phyloP scores from a whole-genome alignment of 176 grass and related monocot species.

The Eleusine coracana region DNA sequence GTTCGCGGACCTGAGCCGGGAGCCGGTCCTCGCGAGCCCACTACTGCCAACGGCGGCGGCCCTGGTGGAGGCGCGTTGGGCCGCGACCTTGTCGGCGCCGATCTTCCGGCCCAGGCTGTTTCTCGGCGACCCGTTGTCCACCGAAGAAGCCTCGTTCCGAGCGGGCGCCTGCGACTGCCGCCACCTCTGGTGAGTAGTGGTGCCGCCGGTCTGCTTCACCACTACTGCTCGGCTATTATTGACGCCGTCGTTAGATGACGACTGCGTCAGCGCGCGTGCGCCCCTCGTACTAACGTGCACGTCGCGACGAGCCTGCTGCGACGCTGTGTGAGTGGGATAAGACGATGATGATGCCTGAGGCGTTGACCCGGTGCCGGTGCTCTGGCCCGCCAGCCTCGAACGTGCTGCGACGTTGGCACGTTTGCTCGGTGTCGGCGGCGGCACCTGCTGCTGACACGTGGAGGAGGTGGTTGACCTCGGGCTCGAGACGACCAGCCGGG shows the following conservation, averaged over 20 bases:
- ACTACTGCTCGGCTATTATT: background rate
- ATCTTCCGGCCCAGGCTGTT: background rate
- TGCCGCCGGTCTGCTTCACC: too few relatives aligned
- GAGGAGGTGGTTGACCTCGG: constrained; percentile 10
- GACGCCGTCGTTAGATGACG: background rate
- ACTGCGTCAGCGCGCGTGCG: background rate
- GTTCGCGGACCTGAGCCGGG: background rate
- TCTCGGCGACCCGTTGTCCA: background rate
- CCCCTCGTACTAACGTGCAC: background rate
- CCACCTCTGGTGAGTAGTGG: background rate
- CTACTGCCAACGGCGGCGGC: background rate
- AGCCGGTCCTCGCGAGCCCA: background rate
- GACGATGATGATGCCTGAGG: background rate
- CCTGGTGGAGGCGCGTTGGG: background rate
- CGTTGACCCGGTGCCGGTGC: constrained; percentile 14
- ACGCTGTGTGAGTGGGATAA: background rate
- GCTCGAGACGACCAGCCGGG: background rate
- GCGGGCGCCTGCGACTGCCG: background rate
- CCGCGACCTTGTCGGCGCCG: background rate
- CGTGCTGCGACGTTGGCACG: constrained; percentile 30
- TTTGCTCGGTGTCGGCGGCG: background rate
- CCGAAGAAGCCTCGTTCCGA: background rate
- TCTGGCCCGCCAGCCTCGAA: constrained; percentile 34
- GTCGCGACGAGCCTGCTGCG: background rate
- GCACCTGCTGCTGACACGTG: background rate